Evolutionary conservation across 192 early-diverging fungal genomes (phyloP), one percentile per base, ranked within the genome.

Genomic region (Coemansia sp.): DNA sequence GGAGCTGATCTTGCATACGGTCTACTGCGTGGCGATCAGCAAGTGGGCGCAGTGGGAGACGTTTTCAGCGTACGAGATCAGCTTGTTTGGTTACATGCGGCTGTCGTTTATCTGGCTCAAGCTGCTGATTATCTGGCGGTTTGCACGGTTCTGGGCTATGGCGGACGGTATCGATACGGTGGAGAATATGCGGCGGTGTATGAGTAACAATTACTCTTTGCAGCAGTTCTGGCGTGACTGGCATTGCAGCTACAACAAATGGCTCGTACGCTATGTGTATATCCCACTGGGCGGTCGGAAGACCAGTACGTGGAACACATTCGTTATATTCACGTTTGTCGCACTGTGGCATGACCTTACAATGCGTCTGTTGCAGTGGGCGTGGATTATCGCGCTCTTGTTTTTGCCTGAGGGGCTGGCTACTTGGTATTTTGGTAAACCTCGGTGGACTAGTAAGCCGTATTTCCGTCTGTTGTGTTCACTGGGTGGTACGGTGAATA

Each of bases 171-270:
- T 99, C 31, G 91, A 92, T 42, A 88, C 90, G 2, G 81, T 88
- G 10, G 97, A 99, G 71, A 99, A 99, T 75, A 98, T 99, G 95
- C 88, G 90, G 3, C 89, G 96, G 5, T 99, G 96, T 73, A 96
- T 98, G 89, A 88, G 86, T 74, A 95, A 97, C 84, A 95, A 98
- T 79, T 99, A 97, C 81, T 96, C 94, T 19, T 86, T 91, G 13
- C 87, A 91, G 50, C 89, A 90, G 62, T 99, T 99, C 78, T 99
- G 97, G 97, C 87, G 92, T 56, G 90, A 90, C 67, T 99, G 97
- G 97, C 97, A 99, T 76, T 86, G 92, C 64, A 92, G 89, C 41
- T 99, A 87, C 78, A 97, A 99, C 72, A 86, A 88, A 22, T 99
- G 96, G 96, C 80, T 89, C 4, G 86, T 95, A 40, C 84, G 95